Conservation (phyloP, 805 yeast species). For the Pichia cabralensis region DNA sequence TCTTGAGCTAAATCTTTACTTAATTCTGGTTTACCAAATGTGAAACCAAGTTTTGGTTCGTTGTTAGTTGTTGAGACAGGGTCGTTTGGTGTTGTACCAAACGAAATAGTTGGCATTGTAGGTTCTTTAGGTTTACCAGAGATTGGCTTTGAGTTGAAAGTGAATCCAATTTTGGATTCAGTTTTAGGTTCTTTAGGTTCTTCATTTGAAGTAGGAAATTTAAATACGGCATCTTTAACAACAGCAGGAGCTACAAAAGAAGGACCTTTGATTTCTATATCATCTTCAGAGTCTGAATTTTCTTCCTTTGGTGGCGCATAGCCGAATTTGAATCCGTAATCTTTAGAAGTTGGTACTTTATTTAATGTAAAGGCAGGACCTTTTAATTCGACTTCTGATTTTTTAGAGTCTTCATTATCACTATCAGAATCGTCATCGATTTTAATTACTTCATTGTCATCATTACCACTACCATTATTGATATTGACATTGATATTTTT, state of each 20-base stretch:
- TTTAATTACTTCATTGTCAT: not conserved
- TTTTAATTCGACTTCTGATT: slow-evolving; percentile 43
- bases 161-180: slow-evolving; percentile 11
- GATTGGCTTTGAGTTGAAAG: slow-evolving; percentile 3
- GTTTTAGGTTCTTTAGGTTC: slow-evolving; percentile 11
- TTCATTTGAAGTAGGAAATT: slow-evolving; percentile 16
- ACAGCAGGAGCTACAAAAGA: slow-evolving; percentile 36
- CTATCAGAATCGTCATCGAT: slow-evolving; percentile 16
- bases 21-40: not conserved
- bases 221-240: slow-evolving; percentile 26
- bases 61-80: not conserved
- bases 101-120: slow-evolving; percentile 2
- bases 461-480: no score
- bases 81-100: slow-evolving; percentile 1
- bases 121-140: not conserved
- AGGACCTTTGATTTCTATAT: slow-evolving; percentile 66
- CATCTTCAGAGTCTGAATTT: slow-evolving; percentile 44
- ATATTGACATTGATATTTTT: no score
- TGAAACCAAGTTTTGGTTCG: slow-evolving; percentile 2
- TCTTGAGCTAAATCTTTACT: no score
- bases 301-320: slow-evolving; percentile 23
- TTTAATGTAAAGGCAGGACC: slow-evolving; percentile 57
- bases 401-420: slow-evolving; percentile 31
- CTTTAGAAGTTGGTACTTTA: slow-evolving; percentile 37
- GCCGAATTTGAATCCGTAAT: slow-evolving; percentile 42